Percentiles rank a stretch among this genome's conserved stretches.
These are phyloP conservation scores for Parsonsia alboflavescens DNA, from an alignment of 257 asterid species.

Conservation along the genomic window DNA sequence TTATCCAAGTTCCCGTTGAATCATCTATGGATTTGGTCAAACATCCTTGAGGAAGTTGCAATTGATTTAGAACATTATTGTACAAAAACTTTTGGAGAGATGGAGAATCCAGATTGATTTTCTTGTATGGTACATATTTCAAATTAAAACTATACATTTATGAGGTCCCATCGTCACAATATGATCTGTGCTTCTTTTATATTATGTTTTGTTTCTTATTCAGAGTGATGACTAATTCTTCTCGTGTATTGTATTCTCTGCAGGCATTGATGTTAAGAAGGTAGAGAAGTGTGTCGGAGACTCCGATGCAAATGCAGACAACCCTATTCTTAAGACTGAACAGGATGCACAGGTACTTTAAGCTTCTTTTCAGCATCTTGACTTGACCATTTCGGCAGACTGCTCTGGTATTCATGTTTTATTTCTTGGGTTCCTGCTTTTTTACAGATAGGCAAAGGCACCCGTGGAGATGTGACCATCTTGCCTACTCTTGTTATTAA, in stretches of 20 bases:
- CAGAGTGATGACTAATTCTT: background rate
- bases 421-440: background rate
- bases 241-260: slow-evolving; percentile 4
- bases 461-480: slow-evolving; percentile 64
- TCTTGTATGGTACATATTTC: background rate
- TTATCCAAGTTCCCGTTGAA: background rate
- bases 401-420: background rate
- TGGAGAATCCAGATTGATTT: background rate
- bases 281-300: slow-evolving; percentile 83
- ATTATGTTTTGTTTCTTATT: background rate
- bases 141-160: background rate
- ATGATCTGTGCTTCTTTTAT: background rate
- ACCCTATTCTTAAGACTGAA: slow-evolving; percentile 60
- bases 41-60: background rate
- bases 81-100: background rate
- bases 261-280: slow-evolving; percentile 65
- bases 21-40: background rate
- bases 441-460: slow-evolving; percentile 49
- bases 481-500: slow-evolving; percentile 62
- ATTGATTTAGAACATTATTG: background rate
- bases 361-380: background rate
- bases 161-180: background rate
- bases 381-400: background rate
- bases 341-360: slow-evolving; percentile 58
- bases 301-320: slow-evolving; percentile 66